Evolutionary conservation across 2,329 filamentous ascomycete species (phyloP).

Genomic region (Aspergillus sp.): DNA sequence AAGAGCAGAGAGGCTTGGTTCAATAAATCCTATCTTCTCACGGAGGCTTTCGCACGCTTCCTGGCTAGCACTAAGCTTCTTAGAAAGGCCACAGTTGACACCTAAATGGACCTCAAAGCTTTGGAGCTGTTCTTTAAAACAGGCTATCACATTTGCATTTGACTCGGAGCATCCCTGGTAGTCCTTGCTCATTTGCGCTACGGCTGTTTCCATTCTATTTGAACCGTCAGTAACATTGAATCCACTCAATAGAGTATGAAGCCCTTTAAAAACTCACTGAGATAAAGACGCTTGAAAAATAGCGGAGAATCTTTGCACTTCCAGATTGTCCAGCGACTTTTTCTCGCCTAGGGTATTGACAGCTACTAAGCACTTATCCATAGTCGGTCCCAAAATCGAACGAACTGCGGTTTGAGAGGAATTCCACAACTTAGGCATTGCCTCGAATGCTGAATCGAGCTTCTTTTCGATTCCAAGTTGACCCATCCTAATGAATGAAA

Average conservation of each 20-base stretch:
- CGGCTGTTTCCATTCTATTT: constrained; percentile 16
- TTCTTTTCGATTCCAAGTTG: constrained; percentile 16
- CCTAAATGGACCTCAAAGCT: constrained; percentile 12
- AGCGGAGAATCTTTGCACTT: constrained; percentile 13
- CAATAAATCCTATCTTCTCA: constrained; percentile 11
- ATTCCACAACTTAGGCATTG: constrained; percentile 7
- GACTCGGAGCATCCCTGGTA: constrained; percentile 10
- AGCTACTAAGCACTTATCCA: constrained; percentile 11
- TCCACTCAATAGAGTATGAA: neutral
- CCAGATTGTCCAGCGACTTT: constrained; percentile 7
- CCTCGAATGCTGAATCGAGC: constrained; percentile 12
- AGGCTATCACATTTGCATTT: constrained; percentile 7
- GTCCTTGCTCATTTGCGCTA: constrained; percentile 8
- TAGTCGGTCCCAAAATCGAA: constrained; percentile 6
- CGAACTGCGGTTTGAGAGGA: constrained; percentile 9
- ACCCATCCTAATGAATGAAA: constrained; percentile 14
- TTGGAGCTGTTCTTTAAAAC: constrained; percentile 16
- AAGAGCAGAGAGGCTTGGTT: constrained; percentile 14
- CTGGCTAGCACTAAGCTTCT: constrained; percentile 15
- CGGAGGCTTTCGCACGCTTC: constrained; percentile 12
- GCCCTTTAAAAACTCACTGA: constrained; percentile 15
- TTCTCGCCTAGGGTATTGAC: constrained; percentile 11
- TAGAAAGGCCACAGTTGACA: constrained; percentile 10
- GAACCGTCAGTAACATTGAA: neutral
- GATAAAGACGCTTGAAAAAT: constrained; percentile 10